Evolutionary conservation across 2,329 filamentous ascomycete species (phyloP).

Genomic region (Diaporthe sp.): DNA sequence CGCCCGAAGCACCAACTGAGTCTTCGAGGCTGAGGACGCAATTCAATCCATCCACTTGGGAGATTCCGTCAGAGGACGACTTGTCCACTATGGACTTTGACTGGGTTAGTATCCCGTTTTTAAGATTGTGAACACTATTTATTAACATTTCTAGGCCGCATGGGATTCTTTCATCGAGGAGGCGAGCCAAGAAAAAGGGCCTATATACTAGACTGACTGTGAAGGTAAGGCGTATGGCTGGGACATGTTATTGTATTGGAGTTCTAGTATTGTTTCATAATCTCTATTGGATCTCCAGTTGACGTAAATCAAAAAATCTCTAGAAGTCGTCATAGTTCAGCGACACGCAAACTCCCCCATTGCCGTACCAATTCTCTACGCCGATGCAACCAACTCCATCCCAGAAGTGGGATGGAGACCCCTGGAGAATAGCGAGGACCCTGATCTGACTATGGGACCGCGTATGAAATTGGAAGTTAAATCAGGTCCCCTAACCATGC

Average conservation of each 20-base stretch:
- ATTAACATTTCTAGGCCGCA: constrained; percentile 42
- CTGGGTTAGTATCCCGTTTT: constrained; percentile 44
- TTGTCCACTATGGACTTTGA: constrained; percentile 47
- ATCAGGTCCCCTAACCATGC: background rate
- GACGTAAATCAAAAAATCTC: no score
- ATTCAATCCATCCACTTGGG: constrained; percentile 20
- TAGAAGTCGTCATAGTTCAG: background rate
- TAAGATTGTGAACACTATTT: background rate
- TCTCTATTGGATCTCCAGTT: no score
- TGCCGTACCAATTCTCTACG: background rate
- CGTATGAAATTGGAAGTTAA: background rate
- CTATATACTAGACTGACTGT: constrained; percentile 25
- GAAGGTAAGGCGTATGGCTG: background rate
- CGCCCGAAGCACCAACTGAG: constrained; percentile 37
- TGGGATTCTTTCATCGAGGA: constrained; percentile 50
- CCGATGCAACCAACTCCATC: no score
- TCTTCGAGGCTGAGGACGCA: background rate
- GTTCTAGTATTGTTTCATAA: background rate
- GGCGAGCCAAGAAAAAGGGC: constrained; percentile 43
- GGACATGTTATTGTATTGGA: background rate
- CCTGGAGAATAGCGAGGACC: background rate
- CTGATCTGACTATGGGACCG: background rate
- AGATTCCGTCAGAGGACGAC: constrained; percentile 37
- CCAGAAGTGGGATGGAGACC: background rate
- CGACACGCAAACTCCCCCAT: no score